Base-by-base conservation (phyloP, 78 protist species). In the Mastigamoeba balamuthi region DNA sequence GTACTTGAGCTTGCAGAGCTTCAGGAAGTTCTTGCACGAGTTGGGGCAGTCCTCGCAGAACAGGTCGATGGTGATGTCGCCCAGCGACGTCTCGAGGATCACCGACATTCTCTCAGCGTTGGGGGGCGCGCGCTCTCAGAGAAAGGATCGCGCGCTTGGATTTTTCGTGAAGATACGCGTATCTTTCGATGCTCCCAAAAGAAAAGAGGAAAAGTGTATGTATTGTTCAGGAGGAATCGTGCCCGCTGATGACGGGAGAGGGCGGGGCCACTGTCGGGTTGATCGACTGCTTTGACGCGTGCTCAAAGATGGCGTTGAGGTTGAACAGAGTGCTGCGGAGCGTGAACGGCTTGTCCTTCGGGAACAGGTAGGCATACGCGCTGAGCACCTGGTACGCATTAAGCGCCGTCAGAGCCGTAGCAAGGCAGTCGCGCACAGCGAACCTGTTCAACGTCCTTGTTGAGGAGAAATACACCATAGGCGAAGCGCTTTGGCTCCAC, bases 1-100 rank as follows among this genome's bases (percentile, higher is more conserved):
- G 81, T 95, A 97, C 75, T 95, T 93, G 66, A 93, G 48, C 90
- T 95, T 92, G 83, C 96, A 91, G 89, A 92, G 94, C 77, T 94
- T 95, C 73, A 95, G 74, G 63, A 97, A 97, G 78, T 94, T 95
- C 77, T 69, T 70, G 66, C 89, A 65, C 1, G 94, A 75, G 10
- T 66, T 42, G 3, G 99, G 99, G 39, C 88, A 74, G 43, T 82
- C 85, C 27, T 93, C 88, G n/a, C 28, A 27, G 76, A 67, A 85
- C 29, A 97, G 77, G 63, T 95, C 99, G 35, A 97, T 83, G 5
- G 92, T 94, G 23, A 97, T 28, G 85, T 91, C 95, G 5, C 99
- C 99, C 38, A 79, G 1, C 43, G 90, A 80, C 2, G 99, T 97
- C 77, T 97, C 97, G 4, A 97, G 65, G 23, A 94, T 28, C 35